Evolutionary conservation across 2,329 filamentous ascomycete genomes (phyloP), one percentile per base, ranked within the genome.

Genomic region (Blumeria graminis): DNA sequence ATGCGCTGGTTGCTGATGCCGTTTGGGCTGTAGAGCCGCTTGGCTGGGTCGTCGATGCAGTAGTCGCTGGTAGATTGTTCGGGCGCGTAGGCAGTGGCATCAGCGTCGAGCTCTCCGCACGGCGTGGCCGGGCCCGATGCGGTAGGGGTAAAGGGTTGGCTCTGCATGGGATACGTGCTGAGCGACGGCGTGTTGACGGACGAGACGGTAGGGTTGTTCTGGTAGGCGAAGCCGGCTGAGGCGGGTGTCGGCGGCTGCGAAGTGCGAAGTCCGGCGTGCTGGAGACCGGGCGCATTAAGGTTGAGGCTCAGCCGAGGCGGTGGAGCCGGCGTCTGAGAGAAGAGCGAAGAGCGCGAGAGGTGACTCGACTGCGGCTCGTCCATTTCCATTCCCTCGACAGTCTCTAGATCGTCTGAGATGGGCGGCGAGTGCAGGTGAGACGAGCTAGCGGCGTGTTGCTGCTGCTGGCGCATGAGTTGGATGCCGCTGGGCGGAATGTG

Each of bases 361-460:
- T 94, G 88, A 65, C 96, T 90, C 82, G 96, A 85, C 65, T 96
- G 90, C 90, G 96, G 95, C 59, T 94, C 84, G 58, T 82, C 72
- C 9, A 55, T 56, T 1, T 59, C 58, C 13, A 41, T 41, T 2
- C n/a, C n/a, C 10, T 41, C n/a, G 2, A n/a, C 10, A 41, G 10
- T 4, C 38, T 11, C 38, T 11, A 11, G 38, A 41, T 11, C 38
- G 38, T 41, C 38, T 41, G n/a, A 11, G 38, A 11, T 11, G 10
- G 10, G 38, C 38, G 38, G 38, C 38, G 38, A 41, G n/a, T 41
- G 22, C 22, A 28, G 22, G 4, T 28, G 22, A 28, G 22, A 28
- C 4, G 22, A 28, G 22, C 22, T 28, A 28, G 22, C 22, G 22
- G 22, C 22, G 22, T 28, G 22, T 28, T 28, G 22, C 4, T 28